Conservation (phyloP, 768 basidiomycete species). For the Trametes villosa region DNA sequence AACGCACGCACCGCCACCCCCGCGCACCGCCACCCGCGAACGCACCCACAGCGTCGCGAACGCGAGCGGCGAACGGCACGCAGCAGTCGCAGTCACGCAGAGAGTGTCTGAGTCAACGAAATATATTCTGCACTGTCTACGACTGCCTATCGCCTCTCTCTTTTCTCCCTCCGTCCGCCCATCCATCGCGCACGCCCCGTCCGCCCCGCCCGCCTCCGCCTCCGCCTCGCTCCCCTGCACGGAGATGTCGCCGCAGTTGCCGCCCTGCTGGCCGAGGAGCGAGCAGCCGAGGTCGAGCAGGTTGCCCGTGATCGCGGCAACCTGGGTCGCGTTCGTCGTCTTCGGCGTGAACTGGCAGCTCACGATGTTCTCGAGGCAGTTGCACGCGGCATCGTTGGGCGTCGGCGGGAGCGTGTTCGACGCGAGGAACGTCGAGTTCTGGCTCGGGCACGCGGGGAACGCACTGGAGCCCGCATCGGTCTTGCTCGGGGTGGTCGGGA, state of each 20-base stretch:
- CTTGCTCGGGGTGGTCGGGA: conserved; percentile 66
- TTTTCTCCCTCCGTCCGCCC: too few relatives aligned
- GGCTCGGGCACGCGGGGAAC: conserved; percentile 65
- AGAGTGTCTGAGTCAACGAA: too few relatives aligned
- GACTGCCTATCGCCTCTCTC: too few relatives aligned
- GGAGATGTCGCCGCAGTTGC: conserved; percentile 69
- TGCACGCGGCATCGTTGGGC: conserved; percentile 79
- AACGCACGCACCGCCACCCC: too few relatives aligned
- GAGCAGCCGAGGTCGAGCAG: conserved; percentile 71
- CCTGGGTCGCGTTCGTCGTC: conserved; percentile 65
- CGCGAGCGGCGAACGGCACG: too few relatives aligned
- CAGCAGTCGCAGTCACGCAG: too few relatives aligned
- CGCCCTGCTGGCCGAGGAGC: conserved; percentile 62
- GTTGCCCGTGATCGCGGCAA: conserved; percentile 58
- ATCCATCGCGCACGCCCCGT: too few relatives aligned
- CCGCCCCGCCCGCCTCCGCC: too few relatives aligned
- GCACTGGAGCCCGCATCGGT: conserved; percentile 52
- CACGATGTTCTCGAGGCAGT: conserved; percentile 69
- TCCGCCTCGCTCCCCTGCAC: too few relatives aligned
- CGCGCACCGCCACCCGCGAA: too few relatives aligned
- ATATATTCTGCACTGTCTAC: too few relatives aligned
- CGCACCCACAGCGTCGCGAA: too few relatives aligned
- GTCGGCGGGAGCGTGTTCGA: conserved; percentile 79
- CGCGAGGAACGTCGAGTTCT: conserved; percentile 64
- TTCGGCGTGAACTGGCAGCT: conserved; percentile 75